Evolutionary conservation across 2,329 filamentous ascomycete genomes (phyloP), one percentile per base, ranked within the genome.

Genomic region (Colletotrichum lupini): DNA sequence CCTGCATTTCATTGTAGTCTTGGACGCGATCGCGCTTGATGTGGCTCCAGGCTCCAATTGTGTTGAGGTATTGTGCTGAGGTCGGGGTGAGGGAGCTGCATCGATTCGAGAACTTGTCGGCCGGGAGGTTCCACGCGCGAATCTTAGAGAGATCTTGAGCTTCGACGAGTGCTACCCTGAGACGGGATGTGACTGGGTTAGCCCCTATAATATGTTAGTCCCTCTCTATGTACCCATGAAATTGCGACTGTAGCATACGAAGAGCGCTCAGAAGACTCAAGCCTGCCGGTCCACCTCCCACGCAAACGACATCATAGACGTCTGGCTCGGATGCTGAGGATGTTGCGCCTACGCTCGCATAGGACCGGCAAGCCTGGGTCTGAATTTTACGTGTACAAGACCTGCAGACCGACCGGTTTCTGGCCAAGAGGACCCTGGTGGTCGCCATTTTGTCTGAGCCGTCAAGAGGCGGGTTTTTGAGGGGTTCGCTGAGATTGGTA

Each of bases 1-100:
- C 97, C 82, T 98, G 93, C 97, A 99, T 99, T 78, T 96, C 94
- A 73, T 97, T 92, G 82, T 98, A 99, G 1, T 92, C 89, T 84
- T 98, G 95, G 42, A 97, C 90, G 37, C 97, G 91, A 6, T 90
- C 86, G 55, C 87, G 85, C 76, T 94, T 89, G 74, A 98, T 86
- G 79, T 97, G 91, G 7, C 87, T 80, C 97, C 96, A 98, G 62
- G 93, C 95, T 46, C 96, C 97, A 74, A 97, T 97, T 5, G 89
- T 86, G 79, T 94, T 88, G 75, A 98, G 88, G 79, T 97, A 98
- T 4, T 87, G 88, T n/a, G 94, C 93, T 0, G 95, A 98, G 0
- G 93, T 89, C 0, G 96, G 96, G 0, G 97, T 99, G 69, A 99
- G 88, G 62, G 96, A 98, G 85, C 94, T 98, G 85, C 96, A 98